Evolutionary conservation across 2,329 filamentous ascomycete genomes (phyloP).

Genomic region (Blumeria hordei): DNA sequence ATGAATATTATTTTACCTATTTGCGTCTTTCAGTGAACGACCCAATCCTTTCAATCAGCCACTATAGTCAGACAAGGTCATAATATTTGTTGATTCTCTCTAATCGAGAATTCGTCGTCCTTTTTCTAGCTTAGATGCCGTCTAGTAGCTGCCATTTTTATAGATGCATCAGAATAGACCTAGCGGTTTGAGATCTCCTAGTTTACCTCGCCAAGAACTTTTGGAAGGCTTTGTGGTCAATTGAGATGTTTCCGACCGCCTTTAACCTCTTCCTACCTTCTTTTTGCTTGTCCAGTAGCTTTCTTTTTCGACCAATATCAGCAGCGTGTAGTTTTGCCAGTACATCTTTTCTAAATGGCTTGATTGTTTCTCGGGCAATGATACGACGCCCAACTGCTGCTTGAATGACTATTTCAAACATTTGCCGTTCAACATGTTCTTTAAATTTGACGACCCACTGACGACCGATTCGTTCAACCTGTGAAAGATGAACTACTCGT

Average conservation of each 20-base stretch:
- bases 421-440: slow-evolving; percentile 83
- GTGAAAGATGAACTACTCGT: slow-evolving; percentile 65
- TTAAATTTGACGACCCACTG: slow-evolving; percentile 93
- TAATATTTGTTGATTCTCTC: no score
- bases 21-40: no score
- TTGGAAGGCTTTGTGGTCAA: slow-evolving; percentile 89
- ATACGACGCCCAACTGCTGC: slow-evolving; percentile 63
- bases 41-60: no score
- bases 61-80: no score
- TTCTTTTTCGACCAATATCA: slow-evolving; percentile 59
- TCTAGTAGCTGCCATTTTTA: no score
- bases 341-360: slow-evolving; percentile 91
- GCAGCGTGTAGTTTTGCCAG: slow-evolving; percentile 78
- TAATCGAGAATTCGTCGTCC: no score
- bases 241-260: slow-evolving; percentile 73
- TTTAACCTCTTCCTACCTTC: slow-evolving; percentile 74
- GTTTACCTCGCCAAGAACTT: slow-evolving; percentile 61
- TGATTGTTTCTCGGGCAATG: slow-evolving; percentile 79
- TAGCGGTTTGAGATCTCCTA: no score
- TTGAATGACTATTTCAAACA: slow-evolving; percentile 94
- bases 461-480: slow-evolving; percentile 57
- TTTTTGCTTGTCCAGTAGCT: slow-evolving; percentile 90
- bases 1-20: no score
- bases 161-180: no score
- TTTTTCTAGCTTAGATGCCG: no score